A percentile compares a stretch with the other conserved stretches of the same genome.
These are phyloP conservation scores for Leishmania turanica DNA, from an alignment of 208 protist genomes.

Conservation along the genomic window DNA sequence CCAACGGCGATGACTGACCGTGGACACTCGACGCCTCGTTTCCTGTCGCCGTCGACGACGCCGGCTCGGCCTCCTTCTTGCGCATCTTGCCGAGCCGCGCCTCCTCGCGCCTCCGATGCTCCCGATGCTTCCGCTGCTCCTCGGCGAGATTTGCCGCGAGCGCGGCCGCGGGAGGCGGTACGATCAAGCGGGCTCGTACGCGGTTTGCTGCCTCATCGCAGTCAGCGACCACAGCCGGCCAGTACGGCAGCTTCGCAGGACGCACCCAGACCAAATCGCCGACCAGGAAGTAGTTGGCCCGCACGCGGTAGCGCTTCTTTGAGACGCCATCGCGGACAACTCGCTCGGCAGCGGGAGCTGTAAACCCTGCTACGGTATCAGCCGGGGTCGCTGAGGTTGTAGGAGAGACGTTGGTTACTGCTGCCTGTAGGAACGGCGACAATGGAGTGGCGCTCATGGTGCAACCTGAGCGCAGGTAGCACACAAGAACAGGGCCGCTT, in stretches of 20 bases:
- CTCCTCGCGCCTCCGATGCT: conserved; percentile 21
- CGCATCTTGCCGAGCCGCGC: conserved; percentile 21
- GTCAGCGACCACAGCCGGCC: conserved; percentile 83
- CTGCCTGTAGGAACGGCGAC: neutral
- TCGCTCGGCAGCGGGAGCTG: neutral
- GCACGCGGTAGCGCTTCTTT: conserved; percentile 44
- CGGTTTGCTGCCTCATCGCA: conserved; percentile 57
- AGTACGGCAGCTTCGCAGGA: conserved; percentile 76
- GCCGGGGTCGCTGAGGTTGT: neutral
- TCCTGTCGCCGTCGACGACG: neutral
- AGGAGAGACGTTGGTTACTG: neutral
- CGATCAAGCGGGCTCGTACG: conserved; percentile 60
- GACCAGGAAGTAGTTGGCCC: conserved; percentile 81
- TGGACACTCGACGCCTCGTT: neutral
- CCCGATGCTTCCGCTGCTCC: conserved; percentile 32
- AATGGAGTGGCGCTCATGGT: neutral
- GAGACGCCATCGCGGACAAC: neutral
- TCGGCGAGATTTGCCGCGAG: conserved; percentile 46
- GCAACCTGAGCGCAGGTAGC: neutral
- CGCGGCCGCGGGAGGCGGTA: conserved; percentile 45
- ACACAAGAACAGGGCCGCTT: neutral
- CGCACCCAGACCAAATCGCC: conserved; percentile 87
- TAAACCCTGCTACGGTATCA: neutral
- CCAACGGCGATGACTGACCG: neutral
- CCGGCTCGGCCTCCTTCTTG: conserved; percentile 19